These are phyloP conservation scores for Citrullus amarus DNA, from an alignment of 306 rosid genomes.

Conservation along the genomic window DNA sequence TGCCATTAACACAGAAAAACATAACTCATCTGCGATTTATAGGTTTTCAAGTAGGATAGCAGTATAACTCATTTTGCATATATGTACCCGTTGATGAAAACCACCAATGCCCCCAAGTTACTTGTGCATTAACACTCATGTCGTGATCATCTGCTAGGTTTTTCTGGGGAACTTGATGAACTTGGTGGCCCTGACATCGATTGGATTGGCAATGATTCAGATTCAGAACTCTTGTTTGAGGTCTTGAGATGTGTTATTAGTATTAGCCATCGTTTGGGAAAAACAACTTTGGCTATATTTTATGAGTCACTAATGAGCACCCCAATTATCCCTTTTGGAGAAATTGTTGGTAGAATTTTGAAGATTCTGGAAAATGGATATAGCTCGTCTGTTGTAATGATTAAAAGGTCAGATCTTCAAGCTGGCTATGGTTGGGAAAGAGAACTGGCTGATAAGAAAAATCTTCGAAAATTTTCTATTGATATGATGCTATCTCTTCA, in stretches of 20 bases:
- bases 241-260: slow-evolving; percentile 52
- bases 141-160: slow-evolving; percentile 31
- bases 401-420: slow-evolving; percentile 31
- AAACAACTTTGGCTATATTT: slow-evolving; percentile 59
- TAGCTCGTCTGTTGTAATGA: slow-evolving; percentile 34
- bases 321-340: slow-evolving; percentile 47
- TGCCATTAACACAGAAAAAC: neutral
- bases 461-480: slow-evolving; percentile 61
- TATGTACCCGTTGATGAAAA: neutral
- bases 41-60: neutral
- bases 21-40: neutral
- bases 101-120: neutral
- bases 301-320: slow-evolving; percentile 56
- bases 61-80: neutral
- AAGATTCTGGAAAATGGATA: slow-evolving; percentile 71
- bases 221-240: slow-evolving; percentile 46
- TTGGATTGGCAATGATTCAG: slow-evolving; percentile 37
- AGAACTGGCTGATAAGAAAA: slow-evolving; percentile 51
- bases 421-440: slow-evolving; percentile 35
- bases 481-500: slow-evolving; percentile 76
- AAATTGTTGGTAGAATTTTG: slow-evolving; percentile 41
- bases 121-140: slow-evolving; percentile 5
- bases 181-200: slow-evolving; percentile 29
- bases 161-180: slow-evolving; percentile 50
- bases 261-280: slow-evolving; percentile 74